Evolutionary conservation across 2,329 filamentous ascomycete genomes (phyloP), one percentile per base, ranked within the genome.

Genomic region (Clarireedia sp.): DNA sequence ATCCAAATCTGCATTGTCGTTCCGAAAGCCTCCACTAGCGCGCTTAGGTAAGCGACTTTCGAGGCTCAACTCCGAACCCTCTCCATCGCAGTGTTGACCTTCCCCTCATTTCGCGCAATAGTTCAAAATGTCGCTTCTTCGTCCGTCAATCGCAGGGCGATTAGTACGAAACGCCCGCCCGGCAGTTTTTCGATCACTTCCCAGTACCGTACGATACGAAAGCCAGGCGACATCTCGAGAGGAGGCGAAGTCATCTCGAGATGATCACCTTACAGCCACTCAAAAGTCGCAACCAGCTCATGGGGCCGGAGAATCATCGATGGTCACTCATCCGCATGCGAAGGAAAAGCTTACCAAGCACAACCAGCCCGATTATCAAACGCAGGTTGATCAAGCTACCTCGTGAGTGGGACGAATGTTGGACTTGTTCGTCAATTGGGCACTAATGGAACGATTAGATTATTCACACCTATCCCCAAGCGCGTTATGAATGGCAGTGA

Each of bases 401-500:
- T 96, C 91, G 91, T 96, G 81, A 70, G 86, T 47, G 59, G 68
- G 72, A 60, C 21, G 5, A 17, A 45, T 12, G 16, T 23, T n/a
- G 29, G 16, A 17, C 9, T 33, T 10, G 10, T 33, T 33, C 29
- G 29, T 33, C 24, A 40, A 44, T 33, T 24, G 23, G 2, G 21
- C 40, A 51, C 57, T 57, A 51, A 61, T 44, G 12, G 16, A 33
- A 41, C 40, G 65, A 33, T 19, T 14, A 96, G 92, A 58, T 85
- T 83, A 68, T 99, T 89, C 73, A 96, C 92, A 1, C 94, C 92
- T 19, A 84, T 96, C 21, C 92, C 94, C 57, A 91, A 88, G 76
- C 81, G 85, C 62, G 80, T 96, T 58, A 90, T 96, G 81, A 86
- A 96, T 68, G 94, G 91, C 67, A 95, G 87, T 69, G 92, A 97